Evolutionary conservation across 495 filamentous ascomycete species (phyloP).

Genomic region (Neurospora sp.): DNA sequence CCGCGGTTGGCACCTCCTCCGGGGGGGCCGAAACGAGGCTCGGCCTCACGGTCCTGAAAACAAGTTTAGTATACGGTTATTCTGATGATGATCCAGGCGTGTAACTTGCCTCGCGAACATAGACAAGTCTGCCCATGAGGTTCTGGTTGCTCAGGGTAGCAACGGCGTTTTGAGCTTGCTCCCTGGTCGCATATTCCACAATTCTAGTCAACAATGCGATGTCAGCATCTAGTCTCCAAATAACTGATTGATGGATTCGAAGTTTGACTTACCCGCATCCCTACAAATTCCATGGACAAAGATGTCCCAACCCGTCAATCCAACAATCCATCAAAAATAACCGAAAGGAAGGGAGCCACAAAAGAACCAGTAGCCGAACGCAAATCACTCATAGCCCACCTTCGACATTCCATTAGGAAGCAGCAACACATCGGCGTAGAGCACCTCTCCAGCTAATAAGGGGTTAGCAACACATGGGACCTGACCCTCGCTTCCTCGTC

Average conservation of each 20-base stretch:
- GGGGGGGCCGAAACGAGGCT: slow-evolving; percentile 79
- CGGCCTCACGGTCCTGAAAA: slow-evolving; percentile 79
- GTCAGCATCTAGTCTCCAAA: slow-evolving; percentile 6
- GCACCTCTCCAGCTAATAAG: slow-evolving; percentile 85
- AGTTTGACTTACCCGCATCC: slow-evolving; percentile 86
- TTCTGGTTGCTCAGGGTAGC: slow-evolving; percentile 98
- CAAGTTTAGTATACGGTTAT: slow-evolving; percentile 4
- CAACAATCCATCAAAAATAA: slow-evolving; percentile 83
- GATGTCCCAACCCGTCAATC: slow-evolving; percentile 97
- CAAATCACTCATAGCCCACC: slow-evolving; percentile 92
- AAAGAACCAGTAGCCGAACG: slow-evolving; percentile 56
- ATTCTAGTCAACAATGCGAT: slow-evolving; percentile 50
- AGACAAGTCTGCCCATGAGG: slow-evolving; percentile 94
- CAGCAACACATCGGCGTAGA: slow-evolving; percentile 98
- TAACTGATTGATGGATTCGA: too few species aligned
- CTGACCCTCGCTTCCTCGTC: neutral
- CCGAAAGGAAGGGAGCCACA: slow-evolving; percentile 55
- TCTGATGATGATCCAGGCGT: neutral
- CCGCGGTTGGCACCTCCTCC: slow-evolving; percentile 44
- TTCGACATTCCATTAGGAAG: slow-evolving; percentile 99
- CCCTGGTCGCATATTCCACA: slow-evolving; percentile 99
- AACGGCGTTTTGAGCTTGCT: slow-evolving; percentile 96
- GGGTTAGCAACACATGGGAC: slow-evolving; percentile 11
- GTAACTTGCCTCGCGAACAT: slow-evolving; percentile 86
- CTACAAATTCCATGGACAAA: slow-evolving; percentile 84